Evolutionary conservation across 805 yeast genomes (phyloP), one percentile per base, ranked within the genome.

Genomic region (Sugiyamaella marilandica): DNA sequence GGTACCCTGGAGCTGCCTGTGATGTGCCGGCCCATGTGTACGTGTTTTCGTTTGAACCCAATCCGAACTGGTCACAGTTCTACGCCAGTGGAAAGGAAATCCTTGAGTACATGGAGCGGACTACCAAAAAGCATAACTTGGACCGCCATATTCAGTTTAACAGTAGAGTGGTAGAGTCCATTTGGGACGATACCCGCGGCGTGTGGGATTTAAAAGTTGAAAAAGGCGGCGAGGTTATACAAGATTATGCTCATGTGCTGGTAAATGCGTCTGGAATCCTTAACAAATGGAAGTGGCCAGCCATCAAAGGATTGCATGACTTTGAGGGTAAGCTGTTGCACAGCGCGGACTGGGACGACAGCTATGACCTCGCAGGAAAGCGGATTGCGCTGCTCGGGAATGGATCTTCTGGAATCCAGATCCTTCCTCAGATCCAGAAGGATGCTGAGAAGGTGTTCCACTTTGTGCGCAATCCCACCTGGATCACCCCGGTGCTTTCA

Each of bases 391-490:
- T 70, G 1, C 59, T 71, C 16, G 74, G 76, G 2, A 62, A 59
- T 44, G 70, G 72, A 8, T 59, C 74, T 2, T 63, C 70, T 13
- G 74, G 71, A 3, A 60, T 66, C 14, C 71, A 68, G 55, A 54
- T 65, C n/a, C 54, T 65, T 14, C 69, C 69, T 3, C 51, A 55
- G 18, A 44, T 66, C 10, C 60, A 54, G 24, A 45, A 47, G 14
- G 51, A 55, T 9, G 69, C 63, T 13, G 55, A 55, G 50, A 54
- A 51, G 37, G 59, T 54, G 26, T 55, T 58, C 48, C 59, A 55
- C 29, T 55, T 48, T 51, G 62, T 60, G 52, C 55, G 57, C 55
- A 50, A 50, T 31, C 52, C 61, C 48, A 57, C 53, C 44, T 58
- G 61, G 61, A 45, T 58, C 18, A 41, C 49, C 5, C 51, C 50